Percentiles rank a stretch among this genome's conserved stretches.
phyloP scores from a whole-genome alignment of 108 stramenopile species.

The Nitzschia inconspicua region DNA sequence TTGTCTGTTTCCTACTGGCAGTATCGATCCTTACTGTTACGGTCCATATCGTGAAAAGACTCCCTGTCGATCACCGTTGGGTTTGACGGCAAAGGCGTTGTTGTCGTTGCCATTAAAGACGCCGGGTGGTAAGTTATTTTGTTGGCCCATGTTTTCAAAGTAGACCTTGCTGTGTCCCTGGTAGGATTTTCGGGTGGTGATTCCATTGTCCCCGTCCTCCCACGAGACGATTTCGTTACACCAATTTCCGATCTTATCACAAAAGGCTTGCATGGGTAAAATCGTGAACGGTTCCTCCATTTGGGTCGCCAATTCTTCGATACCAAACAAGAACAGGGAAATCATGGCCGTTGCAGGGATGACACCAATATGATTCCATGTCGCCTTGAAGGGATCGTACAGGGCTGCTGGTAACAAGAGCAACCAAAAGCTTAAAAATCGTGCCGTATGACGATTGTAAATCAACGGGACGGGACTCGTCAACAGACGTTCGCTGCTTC shows the following conservation, averaged over 20 bases:
- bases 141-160: too few relatives aligned
- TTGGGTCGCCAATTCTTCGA: constrained; percentile 81
- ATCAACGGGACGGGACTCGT: constrained; percentile 70
- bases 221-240: constrained; percentile 30
- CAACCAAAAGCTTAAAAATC: constrained; percentile 77
- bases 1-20: too few relatives aligned
- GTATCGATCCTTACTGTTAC: too few relatives aligned
- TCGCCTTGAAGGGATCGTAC: constrained; percentile 59
- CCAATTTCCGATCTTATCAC: constrained; percentile 50
- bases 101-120: constrained; percentile 6
- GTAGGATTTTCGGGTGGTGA: neutral
- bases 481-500: constrained; percentile 56
- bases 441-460: constrained; percentile 71
- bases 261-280: constrained; percentile 56
- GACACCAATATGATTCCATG: constrained; percentile 74
- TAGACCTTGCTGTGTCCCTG: constrained; percentile 9
- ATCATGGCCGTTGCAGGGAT: constrained; percentile 64
- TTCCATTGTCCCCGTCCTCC: constrained; percentile 25
- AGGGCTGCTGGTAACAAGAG: constrained; percentile 70
- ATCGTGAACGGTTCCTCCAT: constrained; percentile 86
- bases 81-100: constrained; percentile 1
- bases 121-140: too few relatives aligned
- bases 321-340: constrained; percentile 72
- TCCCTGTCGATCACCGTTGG: too few relatives aligned
- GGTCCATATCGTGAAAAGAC: too few relatives aligned